Base-by-base conservation (phyloP, 2,329 filamentous ascomycete genomes). In the Camillea tinctor region DNA sequence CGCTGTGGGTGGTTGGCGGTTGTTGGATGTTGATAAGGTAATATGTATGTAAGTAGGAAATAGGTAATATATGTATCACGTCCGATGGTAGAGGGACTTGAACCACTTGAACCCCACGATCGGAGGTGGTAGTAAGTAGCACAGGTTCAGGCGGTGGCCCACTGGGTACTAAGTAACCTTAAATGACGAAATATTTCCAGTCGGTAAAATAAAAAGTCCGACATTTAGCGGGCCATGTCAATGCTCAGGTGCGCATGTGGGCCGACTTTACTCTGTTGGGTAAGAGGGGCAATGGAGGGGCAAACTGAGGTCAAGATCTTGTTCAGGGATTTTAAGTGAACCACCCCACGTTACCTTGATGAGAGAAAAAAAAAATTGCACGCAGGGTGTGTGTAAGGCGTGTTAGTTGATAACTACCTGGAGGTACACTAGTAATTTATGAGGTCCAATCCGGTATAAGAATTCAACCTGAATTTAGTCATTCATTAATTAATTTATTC, bases 201-300 rank as follows among this genome's bases (percentile, higher is more conserved):
- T 44, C 36, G 36, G 36, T 15, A 15, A 5, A 44, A 44, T 6
- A 11, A 44, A n/a, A 44, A 44, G 36, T 44, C 36, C 36, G 36
- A 2, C n/a, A 5, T 11, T n/a, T 44, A n/a, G 36, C 36, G 44
- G 22, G 53, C 55, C 59, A 59, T n/a, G n/a, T n/a, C n/a, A n/a
- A n/a, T n/a, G n/a, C n/a, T n/a, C n/a, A n/a, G n/a, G n/a, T n/a
- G n/a, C n/a, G n/a, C n/a, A n/a, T n/a, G n/a, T n/a, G n/a, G n/a
- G n/a, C n/a, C n/a, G n/a, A n/a, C 66, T 69, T 69, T 64, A 44
- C 71, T 52, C 24, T 26, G 69, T 67, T 9, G 1, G 57, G 72
- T 70, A 74, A 65, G 73, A 74, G 72, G 72, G 73, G 72, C 64
- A 68, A 55, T 57, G 23, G 59, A 60, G 61, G 60, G n/a, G n/a